phyloP scores from a whole-genome alignment of 2,329 filamentous ascomycete genomes.

The Neonectria hederae region DNA sequence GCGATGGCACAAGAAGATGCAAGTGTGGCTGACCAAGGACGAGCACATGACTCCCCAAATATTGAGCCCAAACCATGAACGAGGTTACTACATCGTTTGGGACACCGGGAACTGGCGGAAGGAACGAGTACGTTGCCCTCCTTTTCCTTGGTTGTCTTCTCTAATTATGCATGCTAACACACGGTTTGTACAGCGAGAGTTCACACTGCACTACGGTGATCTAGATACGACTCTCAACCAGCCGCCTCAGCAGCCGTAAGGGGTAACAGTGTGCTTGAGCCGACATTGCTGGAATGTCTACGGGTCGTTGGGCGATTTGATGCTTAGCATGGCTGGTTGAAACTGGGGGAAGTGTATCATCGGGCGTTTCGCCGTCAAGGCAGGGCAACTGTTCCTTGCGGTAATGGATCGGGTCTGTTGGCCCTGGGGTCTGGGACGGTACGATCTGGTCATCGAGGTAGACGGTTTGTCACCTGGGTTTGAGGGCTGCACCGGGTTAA shows the following conservation, averaged over 20 bases:
- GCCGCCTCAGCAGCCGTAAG: constrained; percentile 43
- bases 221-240: constrained; percentile 61
- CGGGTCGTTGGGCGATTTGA: constrained; percentile 18
- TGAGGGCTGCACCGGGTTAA: constrained; percentile 38
- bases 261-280: constrained; percentile 28
- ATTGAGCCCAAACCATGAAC: constrained; percentile 67
- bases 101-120: constrained; percentile 70
- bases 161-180: constrained; percentile 23
- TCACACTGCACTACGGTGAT: constrained; percentile 70
- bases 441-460: constrained; percentile 42
- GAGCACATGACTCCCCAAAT: constrained; percentile 71
- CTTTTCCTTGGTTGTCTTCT: not conserved
- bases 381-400: constrained; percentile 43
- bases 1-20: constrained; percentile 74
- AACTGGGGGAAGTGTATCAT: constrained; percentile 36
- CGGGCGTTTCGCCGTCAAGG: constrained; percentile 47
- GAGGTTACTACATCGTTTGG: constrained; percentile 74
- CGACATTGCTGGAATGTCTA: constrained; percentile 21
- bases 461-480: constrained; percentile 40
- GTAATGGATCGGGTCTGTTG: constrained; percentile 45
- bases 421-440: constrained; percentile 43
- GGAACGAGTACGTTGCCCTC: constrained; percentile 62
- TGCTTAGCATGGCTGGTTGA: constrained; percentile 31
- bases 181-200: constrained; percentile 59
- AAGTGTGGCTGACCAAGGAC: constrained; percentile 74